phyloP scores from a whole-genome alignment of 257 asterid genomes.

The Eustoma russellianum region DNA sequence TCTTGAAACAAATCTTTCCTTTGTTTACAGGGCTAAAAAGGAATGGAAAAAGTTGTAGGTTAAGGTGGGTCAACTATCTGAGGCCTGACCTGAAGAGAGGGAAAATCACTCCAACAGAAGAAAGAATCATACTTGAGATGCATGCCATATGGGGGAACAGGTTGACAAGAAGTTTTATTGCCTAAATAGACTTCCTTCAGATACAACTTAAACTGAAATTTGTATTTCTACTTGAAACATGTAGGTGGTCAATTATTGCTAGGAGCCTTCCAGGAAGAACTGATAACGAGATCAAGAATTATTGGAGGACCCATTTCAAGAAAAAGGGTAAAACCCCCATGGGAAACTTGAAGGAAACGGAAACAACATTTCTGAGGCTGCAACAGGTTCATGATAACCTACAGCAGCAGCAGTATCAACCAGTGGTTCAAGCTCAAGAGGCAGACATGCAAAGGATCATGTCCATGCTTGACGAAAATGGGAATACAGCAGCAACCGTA shows the following conservation, averaged over 20 bases:
- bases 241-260: conserved; percentile 86
- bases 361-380: conserved; percentile 38
- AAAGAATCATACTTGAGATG: conserved; percentile 36
- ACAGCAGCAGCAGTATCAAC: conserved; percentile 11
- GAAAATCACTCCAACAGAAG: conserved; percentile 33
- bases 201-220: too few species aligned
- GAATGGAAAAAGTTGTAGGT: conserved; percentile 39
- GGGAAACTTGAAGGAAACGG: conserved; percentile 27
- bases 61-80: conserved; percentile 42
- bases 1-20: not conserved
- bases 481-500: conserved; percentile 12
- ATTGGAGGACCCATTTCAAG: conserved; percentile 89
- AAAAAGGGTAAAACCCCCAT: conserved; percentile 25
- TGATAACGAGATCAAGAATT: conserved; percentile 72
- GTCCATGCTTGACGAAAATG: conserved; percentile 33
- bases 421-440: conserved; percentile 20
- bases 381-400: conserved; percentile 58
- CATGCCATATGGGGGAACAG: conserved; percentile 46
- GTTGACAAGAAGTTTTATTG: conserved; percentile 2
- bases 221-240: not conserved
- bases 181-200: too few species aligned
- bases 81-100: conserved; percentile 40
- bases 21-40: conserved; percentile 29
- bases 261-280: conserved; percentile 80
- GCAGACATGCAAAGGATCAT: conserved; percentile 31